Base-by-base conservation (phyloP, 306 rosid species). In the Acacia confusa region DNA sequence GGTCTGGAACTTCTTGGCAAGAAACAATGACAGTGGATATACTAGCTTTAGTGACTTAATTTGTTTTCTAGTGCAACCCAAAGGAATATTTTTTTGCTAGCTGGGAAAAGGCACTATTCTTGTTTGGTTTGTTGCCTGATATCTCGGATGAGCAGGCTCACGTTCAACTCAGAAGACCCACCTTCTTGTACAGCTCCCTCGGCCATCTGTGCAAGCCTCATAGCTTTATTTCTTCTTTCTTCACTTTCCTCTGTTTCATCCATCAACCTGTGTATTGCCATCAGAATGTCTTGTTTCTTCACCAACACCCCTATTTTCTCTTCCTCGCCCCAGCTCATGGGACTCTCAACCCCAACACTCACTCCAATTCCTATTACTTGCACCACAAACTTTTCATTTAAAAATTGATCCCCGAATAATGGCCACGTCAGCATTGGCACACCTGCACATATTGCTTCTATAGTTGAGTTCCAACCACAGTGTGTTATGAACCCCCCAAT, bases 401-500 rank as follows among this genome's bases (percentile, higher is more conserved):
- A 83, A 77, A 89, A 89, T 66, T 91, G 93, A n/a, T 91, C 96
- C 0, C 86, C 90, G 30, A 88, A 88, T 11, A 91, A 25, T 2
- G 96, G 93, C 93, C 96, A 89, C 0, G 93, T 86, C 27, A 88
- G 67, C 88, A 88, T 79, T 9, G 93, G 88, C 60, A 91, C 78
- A 0, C 92, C 96, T 3, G 84, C 84, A 34, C 86, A 79, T 64
- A 88, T 6, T 30, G 87, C 93, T 87, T 91, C 96, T 1, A 91
- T 48, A 0, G 88, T 79, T 4, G 96, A 91, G 74, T 91, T 91
- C 96, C 96, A 89, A 34, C 96, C 96, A 15, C 85, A 89, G 24
- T 89, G 96, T 12, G 96, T 89, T 13, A 92, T 52, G 82, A 91
- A 91, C 17, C 93, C 92, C 52, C 93, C 96, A 48, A 87, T 64